These are phyloP conservation scores for Aspergillus hancockii DNA, from an alignment of 495 filamentous ascomycete species.

Conservation along the genomic window DNA sequence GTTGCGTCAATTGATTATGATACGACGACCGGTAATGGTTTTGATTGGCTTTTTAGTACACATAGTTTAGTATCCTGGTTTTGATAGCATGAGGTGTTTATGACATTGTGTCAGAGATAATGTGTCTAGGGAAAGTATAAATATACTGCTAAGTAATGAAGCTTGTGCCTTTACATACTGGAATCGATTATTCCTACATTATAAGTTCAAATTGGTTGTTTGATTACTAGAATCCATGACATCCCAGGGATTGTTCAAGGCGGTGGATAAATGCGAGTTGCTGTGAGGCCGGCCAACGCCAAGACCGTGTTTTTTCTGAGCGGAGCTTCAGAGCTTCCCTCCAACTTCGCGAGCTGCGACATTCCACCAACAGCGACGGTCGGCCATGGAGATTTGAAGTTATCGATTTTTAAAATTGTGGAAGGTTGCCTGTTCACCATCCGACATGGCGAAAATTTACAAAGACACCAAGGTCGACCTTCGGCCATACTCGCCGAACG, in stretches of 20 bases:
- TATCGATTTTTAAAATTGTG: slow-evolving; percentile 22
- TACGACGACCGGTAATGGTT: slow-evolving; percentile 24
- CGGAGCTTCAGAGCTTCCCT: slow-evolving; percentile 42
- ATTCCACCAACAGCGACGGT: slow-evolving; percentile 22
- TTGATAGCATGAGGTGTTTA: slow-evolving; percentile 6
- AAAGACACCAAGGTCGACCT: slow-evolving; percentile 85
- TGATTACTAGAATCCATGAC: background rate
- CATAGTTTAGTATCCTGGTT: slow-evolving; percentile 10
- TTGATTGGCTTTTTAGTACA: slow-evolving; percentile 15
- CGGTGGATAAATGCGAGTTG: slow-evolving; percentile 19
- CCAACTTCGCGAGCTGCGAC: slow-evolving; percentile 14
- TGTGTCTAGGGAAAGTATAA: background rate
- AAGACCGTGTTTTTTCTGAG: slow-evolving; percentile 49
- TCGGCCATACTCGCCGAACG: slow-evolving; percentile 67
- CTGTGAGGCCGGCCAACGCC: slow-evolving; percentile 27
- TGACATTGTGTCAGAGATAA: background rate
- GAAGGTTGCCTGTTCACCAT: slow-evolving; percentile 25
- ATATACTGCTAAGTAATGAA: background rate
- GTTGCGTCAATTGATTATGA: slow-evolving; percentile 35
- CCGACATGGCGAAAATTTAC: slow-evolving; percentile 61
- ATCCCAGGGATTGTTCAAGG: slow-evolving; percentile 5
- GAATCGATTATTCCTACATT: background rate
- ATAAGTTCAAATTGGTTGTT: too few relatives aligned
- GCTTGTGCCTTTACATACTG: background rate
- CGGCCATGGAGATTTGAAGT: slow-evolving; percentile 43